phyloP scores from a whole-genome alignment of 495 filamentous ascomycete genomes.

The Talaromyces liani region DNA sequence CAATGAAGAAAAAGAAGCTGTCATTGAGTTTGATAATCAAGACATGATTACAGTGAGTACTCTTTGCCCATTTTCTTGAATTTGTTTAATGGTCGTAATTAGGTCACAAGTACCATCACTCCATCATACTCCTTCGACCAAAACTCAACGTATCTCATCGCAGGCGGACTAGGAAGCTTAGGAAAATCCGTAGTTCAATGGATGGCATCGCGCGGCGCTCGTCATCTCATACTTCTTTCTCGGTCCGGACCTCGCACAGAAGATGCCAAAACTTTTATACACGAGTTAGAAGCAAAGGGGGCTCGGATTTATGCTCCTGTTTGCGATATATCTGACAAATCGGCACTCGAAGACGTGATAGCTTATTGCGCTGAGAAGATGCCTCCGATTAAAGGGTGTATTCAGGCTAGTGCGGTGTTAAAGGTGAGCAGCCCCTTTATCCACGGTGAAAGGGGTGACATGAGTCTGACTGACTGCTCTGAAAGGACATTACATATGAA shows the following conservation, averaged over 20 bases:
- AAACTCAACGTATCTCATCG: background rate
- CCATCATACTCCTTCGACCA: background rate
- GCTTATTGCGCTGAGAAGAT: background rate
- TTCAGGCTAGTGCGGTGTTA: background rate
- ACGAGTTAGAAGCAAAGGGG: background rate
- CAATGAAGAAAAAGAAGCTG: background rate
- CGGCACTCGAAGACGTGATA: background rate
- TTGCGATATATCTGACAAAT: background rate
- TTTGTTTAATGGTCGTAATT: background rate
- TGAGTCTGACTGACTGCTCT: background rate
- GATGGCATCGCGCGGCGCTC: background rate
- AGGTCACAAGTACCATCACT: background rate
- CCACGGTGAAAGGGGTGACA: background rate
- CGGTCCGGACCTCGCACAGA: background rate
- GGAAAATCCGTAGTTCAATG: background rate
- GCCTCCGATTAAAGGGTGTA: background rate
- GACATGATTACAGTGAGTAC: background rate
- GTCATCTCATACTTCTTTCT: background rate
- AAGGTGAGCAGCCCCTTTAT: background rate
- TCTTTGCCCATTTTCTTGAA: background rate
- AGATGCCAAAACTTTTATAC: background rate
- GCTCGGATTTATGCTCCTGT: background rate
- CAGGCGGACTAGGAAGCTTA: background rate
- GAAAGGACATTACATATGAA: background rate
- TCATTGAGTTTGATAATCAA: background rate